Base-by-base conservation (phyloP, 352 stramenopile species). In the Paralagenidium karlingii region DNA sequence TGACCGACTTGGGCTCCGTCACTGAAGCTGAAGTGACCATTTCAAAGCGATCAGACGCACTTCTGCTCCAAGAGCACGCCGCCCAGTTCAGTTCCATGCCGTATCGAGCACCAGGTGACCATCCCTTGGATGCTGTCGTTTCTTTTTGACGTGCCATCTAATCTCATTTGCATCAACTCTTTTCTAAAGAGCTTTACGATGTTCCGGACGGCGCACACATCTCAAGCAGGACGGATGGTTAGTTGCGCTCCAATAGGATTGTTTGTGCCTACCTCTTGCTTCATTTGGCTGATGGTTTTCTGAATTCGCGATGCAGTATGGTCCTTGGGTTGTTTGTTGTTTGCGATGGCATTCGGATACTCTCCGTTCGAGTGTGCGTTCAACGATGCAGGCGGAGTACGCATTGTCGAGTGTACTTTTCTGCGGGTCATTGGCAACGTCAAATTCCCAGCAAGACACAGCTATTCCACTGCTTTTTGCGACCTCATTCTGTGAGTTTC, bases 281-380 rank as follows among this genome's bases (percentile, higher is more conserved):
- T 38, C 9, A 24, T 24, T 10, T 31, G 19, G 24, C 8, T 26
- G 22, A 29, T 34, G n/a, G 12, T 43, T 5, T 48, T 6, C 20
- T 28, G n/a, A 27, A n/a, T n/a, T n/a, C n/a, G n/a, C n/a, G 31
- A 24, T 5, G 11, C 22, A 81, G 80, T 95, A 3, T 95, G 80
- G 80, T 89, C 76, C 8, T 60, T 95, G n/a, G 82, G 82, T 4
- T 93, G 79, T 46, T 55, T 94, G 27, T 53, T 95, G 20, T 95
- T 81, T 49, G 71, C 80, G 20, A 85, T 93, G 62, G 74, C 75
- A 27, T 94, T 93, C 47, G 82, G 82, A 5, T 93, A 92, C 48
- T 91, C 75, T 26, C 82, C 82, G 9, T 93, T 92, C 33, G 82
- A 95, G 48, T 89, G 80, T 49, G 63, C 82, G 31, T 90, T 94